Evolutionary conservation across 108 stramenopile species (phyloP).

Genomic region (Fistulifera pelliculosa): DNA sequence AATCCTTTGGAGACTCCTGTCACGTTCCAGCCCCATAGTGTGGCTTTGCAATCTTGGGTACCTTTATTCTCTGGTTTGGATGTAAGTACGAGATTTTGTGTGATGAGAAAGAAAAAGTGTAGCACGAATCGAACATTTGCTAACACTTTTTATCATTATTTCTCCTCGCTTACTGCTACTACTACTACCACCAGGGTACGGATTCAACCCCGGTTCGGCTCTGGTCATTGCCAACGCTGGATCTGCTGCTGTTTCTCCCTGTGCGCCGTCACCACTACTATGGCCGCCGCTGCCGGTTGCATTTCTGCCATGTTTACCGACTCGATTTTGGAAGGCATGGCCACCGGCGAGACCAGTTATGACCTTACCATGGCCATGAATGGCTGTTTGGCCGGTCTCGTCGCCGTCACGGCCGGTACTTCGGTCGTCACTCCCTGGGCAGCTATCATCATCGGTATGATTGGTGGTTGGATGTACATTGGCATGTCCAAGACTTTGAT

Average conservation of each 20-base stretch:
- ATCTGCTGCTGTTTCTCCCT: conserved; percentile 53
- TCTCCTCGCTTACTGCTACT: conserved; percentile 19
- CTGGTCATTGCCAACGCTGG: conserved; percentile 46
- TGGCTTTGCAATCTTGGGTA: conserved; percentile 50
- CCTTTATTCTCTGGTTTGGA: conserved; percentile 68
- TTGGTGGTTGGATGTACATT: conserved; percentile 69
- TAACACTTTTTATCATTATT: no score
- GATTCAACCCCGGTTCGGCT: conserved; percentile 87
- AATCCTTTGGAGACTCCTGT: conserved; percentile 55
- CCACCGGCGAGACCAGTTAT: conserved; percentile 58
- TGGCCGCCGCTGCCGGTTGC: conserved; percentile 70
- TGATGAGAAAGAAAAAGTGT: no score
- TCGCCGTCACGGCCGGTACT: conserved; percentile 88
- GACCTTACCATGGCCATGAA: conserved; percentile 80
- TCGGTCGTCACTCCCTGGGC: conserved; percentile 72
- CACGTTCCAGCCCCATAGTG: conserved; percentile 50
- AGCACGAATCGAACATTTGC: no score
- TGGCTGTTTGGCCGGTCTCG: conserved; percentile 81
- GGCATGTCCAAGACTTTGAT: conserved; percentile 52
- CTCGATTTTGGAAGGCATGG: conserved; percentile 29
- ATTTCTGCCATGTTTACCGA: conserved; percentile 72
- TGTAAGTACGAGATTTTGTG: no score
- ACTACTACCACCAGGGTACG: no score
- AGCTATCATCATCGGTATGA: conserved; percentile 49
- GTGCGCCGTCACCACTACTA: conserved; percentile 86